Base-by-base conservation (phyloP, 2,329 filamentous ascomycete genomes). In the Botrytis fragariae region DNA sequence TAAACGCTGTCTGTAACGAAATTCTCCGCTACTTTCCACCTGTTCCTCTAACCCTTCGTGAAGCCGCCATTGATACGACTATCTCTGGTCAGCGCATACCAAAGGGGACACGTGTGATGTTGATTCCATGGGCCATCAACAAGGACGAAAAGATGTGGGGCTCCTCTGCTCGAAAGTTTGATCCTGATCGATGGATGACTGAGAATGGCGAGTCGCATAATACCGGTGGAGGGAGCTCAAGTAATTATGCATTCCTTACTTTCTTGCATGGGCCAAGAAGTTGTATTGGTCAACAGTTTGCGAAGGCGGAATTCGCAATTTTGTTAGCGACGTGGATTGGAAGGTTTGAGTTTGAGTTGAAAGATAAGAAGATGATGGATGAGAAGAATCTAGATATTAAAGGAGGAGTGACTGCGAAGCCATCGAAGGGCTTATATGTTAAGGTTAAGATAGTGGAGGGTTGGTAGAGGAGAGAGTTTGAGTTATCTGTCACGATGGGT, bases 181-280 rank as follows among this genome's bases (percentile, higher is more conserved):
- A 93, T 72, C 94, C 94, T 0, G 93, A 94, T 57, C 86, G 93
- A 22, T 95, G 92, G 92, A 85, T 91, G 79, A 83, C 81, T n/a
- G 81, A 81, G 45, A 84, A 79, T 14, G 57, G 61, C 1, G 78
- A 79, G 14, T 76, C 75, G 8, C 74, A 77, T 85, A 7, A 90
- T 90, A 72, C 75, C 1, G 89, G 88, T 60, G 93, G 93, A 10
- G 92, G 92, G 14, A 91, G 93, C 1, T 85, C 86, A 25, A 93
- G 87, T 77, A 96, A 95, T 82, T 97, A 92, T 80, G 88, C 91
- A 0, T 91, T 92, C 78, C 81, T 95, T 82, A 95, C 93, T 0
- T 97, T 97, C 83, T 82, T 97, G 74, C 93, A 97, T 80, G 95
- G 95, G 0, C 94, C 94, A 2, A 85, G 94, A 71, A 92, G 91